Percentiles rank a stretch among this genome's conserved stretches.
Conservation (phyloP, 208 protist genomes). For the Leishmania arabica region DNA sequence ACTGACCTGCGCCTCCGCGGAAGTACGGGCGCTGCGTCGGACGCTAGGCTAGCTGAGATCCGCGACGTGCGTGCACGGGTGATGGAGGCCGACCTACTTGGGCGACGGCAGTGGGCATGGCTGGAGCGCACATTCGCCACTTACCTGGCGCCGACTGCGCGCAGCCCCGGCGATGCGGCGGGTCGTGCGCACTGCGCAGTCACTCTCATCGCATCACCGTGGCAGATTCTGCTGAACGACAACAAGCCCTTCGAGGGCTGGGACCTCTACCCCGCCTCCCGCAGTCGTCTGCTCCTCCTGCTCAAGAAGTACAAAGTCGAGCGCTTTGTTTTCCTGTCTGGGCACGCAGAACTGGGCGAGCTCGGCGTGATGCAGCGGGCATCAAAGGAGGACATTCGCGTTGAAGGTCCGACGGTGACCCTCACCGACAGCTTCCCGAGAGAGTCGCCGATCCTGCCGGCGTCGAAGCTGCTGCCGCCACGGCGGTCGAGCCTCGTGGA, state of each 20-base stretch:
- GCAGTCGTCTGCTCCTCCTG: conserved; percentile 54
- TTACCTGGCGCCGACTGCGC: conserved; percentile 17
- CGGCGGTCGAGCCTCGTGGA: conserved; percentile 46
- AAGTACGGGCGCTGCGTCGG: neutral
- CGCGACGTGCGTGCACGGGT: conserved; percentile 12
- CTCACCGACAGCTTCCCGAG: conserved; percentile 20
- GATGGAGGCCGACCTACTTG: conserved; percentile 63
- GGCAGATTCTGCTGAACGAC: conserved; percentile 80
- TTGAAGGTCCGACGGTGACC: conserved; percentile 14
- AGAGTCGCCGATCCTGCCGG: conserved; percentile 12
- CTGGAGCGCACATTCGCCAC: conserved; percentile 52
- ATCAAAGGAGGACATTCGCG: conserved; percentile 18
- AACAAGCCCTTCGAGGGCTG: conserved; percentile 74
- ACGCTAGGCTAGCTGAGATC: conserved; percentile 7
- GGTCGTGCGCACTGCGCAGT: conserved; percentile 48
- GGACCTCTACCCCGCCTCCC: conserved; percentile 60
- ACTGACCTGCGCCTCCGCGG: conserved; percentile 15
- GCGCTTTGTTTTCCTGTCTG: conserved; percentile 75
- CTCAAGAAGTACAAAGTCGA: conserved; percentile 43
- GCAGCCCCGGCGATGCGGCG: conserved; percentile 21
- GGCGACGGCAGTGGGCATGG: conserved; percentile 82
- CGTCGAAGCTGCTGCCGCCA: conserved; percentile 18
- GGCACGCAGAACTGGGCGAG: conserved; percentile 79
- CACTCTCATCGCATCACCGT: conserved; percentile 64
- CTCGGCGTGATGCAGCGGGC: conserved; percentile 40